Percentiles rank a stretch among this genome's conserved stretches.
Conservation (phyloP, 2,329 filamentous ascomycete genomes). For the Alternaria ethzedia region DNA sequence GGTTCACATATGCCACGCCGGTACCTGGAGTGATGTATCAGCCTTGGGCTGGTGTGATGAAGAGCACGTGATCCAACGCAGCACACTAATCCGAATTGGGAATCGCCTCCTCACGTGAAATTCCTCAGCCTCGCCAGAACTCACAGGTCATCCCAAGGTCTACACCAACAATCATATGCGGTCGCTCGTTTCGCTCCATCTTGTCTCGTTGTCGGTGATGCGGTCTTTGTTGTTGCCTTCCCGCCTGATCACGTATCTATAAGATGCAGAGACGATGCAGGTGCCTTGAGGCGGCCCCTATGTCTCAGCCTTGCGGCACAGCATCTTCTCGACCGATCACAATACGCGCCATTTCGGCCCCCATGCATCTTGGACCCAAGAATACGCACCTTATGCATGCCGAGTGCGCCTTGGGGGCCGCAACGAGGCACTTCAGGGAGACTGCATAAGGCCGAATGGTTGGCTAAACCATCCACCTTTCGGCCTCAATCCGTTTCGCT, state of each 20-base stretch:
- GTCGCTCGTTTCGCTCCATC: slow-evolving; percentile 29
- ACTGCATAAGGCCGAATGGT: background rate
- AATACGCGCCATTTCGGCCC: slow-evolving; percentile 11
- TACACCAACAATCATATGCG: slow-evolving; percentile 43
- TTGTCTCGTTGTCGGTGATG: background rate
- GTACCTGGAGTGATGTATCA: slow-evolving; percentile 31
- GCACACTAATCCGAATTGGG: slow-evolving; percentile 2
- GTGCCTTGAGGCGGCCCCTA: background rate
- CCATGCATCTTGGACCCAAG: background rate
- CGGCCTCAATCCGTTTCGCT: too few species aligned
- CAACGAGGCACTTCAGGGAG: background rate
- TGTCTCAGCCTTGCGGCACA: slow-evolving; percentile 37
- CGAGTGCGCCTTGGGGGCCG: background rate
- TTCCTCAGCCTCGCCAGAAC: slow-evolving; percentile 15
- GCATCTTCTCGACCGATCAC: slow-evolving; percentile 5
- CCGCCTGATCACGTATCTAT: slow-evolving; percentile 3
- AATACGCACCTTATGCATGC: background rate
- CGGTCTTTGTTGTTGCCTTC: slow-evolving; percentile 1
- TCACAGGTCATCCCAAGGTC: slow-evolving; percentile 50
- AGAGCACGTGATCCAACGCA: slow-evolving; percentile 2
- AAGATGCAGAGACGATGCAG: slow-evolving; percentile 6
- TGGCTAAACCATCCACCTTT: too few species aligned
- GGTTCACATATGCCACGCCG: slow-evolving; percentile 48
- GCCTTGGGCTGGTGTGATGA: background rate
- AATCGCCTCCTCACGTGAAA: background rate